Evolutionary conservation across 495 filamentous ascomycete species (phyloP), one percentile per base, ranked within the genome.

Genomic region (Collariella sp.): DNA sequence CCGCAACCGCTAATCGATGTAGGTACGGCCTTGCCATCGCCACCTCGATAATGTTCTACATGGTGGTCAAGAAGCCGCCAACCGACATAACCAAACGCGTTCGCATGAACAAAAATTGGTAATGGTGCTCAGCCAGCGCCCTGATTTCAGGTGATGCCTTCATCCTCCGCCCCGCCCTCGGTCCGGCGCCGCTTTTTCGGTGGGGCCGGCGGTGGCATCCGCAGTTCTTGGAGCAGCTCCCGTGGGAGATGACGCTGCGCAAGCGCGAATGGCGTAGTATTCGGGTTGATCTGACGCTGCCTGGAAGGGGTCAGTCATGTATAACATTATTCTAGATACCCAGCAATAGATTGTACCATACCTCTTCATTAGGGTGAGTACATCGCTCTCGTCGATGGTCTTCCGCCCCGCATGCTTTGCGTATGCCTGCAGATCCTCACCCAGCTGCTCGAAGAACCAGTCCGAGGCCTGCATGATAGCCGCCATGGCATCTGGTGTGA

Each of bases 1-100:
- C 23, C 11, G 12, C 22, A 39, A 33, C 50, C 38, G 33, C 44
- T 54, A 45, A 60, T 56, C 12, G 19, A 20, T 45, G 18, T 33
- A 96, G 91, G 91, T 98, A 91, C 65, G 88, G 88, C 41, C 78
- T 98, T 26, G 84, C 84, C 34, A 65, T 85, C 19, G 91, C 90
- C 55, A 98, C 93, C 24, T 81, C 89, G 2, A 77, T 96, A 57
- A 98, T 98, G 93, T 76, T 98, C 60, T 95, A 84, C 77, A 87
- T 96, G 84, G 80, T 98, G 43, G 78, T 96, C 38, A 85, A 83
- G 57, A 95, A 90, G 68, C 84, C 89, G 23, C 80, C 89, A 4
- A 80, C 83, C 31, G 84, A 88, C 62, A 78, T 86, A 34, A 64
- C 84, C 38, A 80, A 84, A 40, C 79, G 87, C 50, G 83, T 96